Percentiles rank a stretch among this genome's conserved stretches.
These are phyloP conservation scores for Termitomyces sp. DNA, from an alignment of 768 basidiomycete genomes.

Conservation along the genomic window DNA sequence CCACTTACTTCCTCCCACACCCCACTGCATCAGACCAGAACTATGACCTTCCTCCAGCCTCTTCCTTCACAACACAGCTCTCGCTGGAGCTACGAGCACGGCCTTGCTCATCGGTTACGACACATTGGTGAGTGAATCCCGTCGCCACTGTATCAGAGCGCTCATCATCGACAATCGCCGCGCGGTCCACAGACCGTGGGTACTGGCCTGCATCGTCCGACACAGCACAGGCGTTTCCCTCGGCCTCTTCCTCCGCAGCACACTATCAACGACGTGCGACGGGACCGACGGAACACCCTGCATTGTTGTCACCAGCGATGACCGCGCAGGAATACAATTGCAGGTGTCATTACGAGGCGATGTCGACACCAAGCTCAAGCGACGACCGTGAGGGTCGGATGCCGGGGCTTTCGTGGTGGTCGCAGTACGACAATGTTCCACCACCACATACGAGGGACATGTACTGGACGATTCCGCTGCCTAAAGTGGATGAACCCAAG, in stretches of 20 bases:
- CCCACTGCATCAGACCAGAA: neutral
- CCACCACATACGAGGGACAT: constrained; percentile 8
- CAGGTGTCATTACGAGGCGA: neutral
- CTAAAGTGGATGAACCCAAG: neutral
- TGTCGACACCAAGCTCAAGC: neutral
- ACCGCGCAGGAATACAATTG: neutral
- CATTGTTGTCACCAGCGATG: neutral
- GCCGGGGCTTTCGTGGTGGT: constrained; percentile 1
- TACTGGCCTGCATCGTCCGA: neutral
- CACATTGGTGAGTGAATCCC: neutral
- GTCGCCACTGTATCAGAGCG: neutral
- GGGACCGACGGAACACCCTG: neutral
- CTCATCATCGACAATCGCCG: neutral
- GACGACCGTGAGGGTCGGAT: neutral
- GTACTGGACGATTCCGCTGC: constrained; percentile 10
- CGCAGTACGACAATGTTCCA: neutral
- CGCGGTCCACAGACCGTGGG: neutral
- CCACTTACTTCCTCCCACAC: neutral
- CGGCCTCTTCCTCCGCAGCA: neutral
- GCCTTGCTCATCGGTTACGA: neutral
- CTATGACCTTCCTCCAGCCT: neutral
- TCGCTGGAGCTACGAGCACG: neutral
- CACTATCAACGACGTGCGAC: neutral
- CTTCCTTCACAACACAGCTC: neutral
- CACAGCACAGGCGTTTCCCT: neutral